Percentiles rank a stretch among this genome's conserved stretches.
Conservation (phyloP, 306 rosid species). For the Prosopis cineraria region DNA sequence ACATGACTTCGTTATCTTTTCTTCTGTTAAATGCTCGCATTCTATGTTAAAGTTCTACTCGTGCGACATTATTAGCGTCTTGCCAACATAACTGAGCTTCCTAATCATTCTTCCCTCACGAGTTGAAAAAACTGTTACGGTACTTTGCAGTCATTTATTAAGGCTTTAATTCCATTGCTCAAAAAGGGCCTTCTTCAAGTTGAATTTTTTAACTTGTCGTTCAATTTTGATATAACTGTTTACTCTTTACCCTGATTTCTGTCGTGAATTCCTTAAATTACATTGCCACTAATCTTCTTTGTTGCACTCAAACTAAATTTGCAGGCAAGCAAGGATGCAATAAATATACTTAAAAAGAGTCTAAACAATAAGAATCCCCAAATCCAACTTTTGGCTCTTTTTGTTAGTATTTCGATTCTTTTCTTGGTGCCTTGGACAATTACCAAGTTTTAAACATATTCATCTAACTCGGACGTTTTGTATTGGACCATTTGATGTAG, state of each 20-base stretch:
- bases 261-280: conserved; percentile 16
- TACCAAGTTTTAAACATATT: neutral
- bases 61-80: neutral
- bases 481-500: conserved; percentile 47
- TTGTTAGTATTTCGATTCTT: conserved; percentile 64
- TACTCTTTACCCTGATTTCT: too few species aligned
- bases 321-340: conserved; percentile 96
- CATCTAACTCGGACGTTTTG: conserved; percentile 25
- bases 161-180: neutral
- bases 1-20: neutral
- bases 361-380: conserved; percentile 75
- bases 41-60: neutral
- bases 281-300: conserved; percentile 24
- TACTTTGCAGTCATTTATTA: neutral
- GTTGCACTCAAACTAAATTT: conserved; percentile 38
- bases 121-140: too few species aligned
- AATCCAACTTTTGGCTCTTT: conserved; percentile 87
- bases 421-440: conserved; percentile 11
- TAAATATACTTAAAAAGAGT: conserved; percentile 91
- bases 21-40: neutral
- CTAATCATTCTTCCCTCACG: too few species aligned
- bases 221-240: conserved; percentile 26
- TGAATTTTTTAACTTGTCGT: conserved; percentile 22
- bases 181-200: neutral
- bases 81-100: neutral